A percentile compares a stretch with the other conserved stretches of the same genome.
phyloP scores from a whole-genome alignment of 1,284 basidiomycete species.

The Anthracocystis setariae region DNA sequence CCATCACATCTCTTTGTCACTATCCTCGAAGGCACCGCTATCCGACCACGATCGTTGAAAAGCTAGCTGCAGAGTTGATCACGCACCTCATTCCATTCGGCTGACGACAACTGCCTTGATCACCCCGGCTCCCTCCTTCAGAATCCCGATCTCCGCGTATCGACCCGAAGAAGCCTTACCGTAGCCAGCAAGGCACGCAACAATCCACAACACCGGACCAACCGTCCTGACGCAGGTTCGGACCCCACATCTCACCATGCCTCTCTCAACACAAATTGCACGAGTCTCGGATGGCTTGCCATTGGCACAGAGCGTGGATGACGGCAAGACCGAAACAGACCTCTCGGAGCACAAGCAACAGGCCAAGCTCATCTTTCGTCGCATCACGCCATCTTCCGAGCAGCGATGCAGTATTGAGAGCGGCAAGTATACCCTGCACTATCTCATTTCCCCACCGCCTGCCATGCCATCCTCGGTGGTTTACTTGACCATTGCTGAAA shows the following conservation, averaged over 20 bases:
- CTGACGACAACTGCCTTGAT: too few species aligned
- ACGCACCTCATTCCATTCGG: too few species aligned
- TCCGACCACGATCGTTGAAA: too few species aligned
- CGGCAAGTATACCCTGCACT: conserved; percentile 92
- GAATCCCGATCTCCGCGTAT: too few species aligned
- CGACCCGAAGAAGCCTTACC: not conserved
- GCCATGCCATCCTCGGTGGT: conserved; percentile 73
- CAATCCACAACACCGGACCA: not conserved
- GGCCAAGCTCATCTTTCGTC: conserved; percentile 92
- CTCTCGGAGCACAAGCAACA: conserved; percentile 98
- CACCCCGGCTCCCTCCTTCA: too few species aligned
- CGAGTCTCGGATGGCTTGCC: conserved; percentile 62
- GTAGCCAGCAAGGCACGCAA: not conserved
- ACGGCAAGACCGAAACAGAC: conserved; percentile 82
- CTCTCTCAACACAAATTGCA: conserved; percentile 65
- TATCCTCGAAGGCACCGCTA: too few species aligned
- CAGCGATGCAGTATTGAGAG: conserved; percentile 96
- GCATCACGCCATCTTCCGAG: conserved; percentile 87
- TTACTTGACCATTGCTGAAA: conserved; percentile 93
- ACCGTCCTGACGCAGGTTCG: not conserved
- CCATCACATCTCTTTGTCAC: too few species aligned
- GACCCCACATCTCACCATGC: conserved; percentile 38
- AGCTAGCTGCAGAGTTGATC: too few species aligned
- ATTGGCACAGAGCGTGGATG: conserved; percentile 66
- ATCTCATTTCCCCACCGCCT: conserved; percentile 77